Conservation (phyloP, 73 alveolate genomes). For the Paramecium biaurelia region DNA sequence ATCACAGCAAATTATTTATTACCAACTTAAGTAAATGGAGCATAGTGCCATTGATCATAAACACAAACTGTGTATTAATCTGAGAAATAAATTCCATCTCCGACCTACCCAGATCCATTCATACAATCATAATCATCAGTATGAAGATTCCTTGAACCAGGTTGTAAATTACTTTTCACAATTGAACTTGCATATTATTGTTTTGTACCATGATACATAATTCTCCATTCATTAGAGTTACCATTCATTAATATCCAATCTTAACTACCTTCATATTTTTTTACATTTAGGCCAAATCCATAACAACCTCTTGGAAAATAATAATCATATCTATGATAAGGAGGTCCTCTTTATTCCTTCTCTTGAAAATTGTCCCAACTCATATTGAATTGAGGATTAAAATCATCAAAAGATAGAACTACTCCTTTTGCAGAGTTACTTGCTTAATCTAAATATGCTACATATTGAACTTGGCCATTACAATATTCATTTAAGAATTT, state of each 20-base stretch:
- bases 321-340: not conserved
- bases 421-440: not conserved
- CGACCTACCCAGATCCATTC: not conserved
- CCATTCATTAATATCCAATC: constrained; percentile 33
- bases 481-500: not conserved
- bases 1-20: too few species aligned
- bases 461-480: not conserved
- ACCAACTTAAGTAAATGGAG: too few species aligned
- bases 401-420: not conserved
- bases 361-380: not conserved
- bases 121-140: too few species aligned
- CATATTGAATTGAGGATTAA: not conserved
- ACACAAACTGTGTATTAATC: not conserved
- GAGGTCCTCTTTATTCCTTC: not conserved
- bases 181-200: not conserved
- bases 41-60: not conserved
- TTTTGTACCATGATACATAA: constrained; percentile 18
- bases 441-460: not conserved
- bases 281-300: not conserved
- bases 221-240: too few species aligned
- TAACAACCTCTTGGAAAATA: constrained; percentile 1
- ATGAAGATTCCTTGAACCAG: not conserved
- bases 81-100: not conserved
- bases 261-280: not conserved
- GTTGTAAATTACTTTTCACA: not conserved